These are phyloP conservation scores for Croton laevigatus DNA, from an alignment of 441 rosid species.

Conservation along the genomic window DNA sequence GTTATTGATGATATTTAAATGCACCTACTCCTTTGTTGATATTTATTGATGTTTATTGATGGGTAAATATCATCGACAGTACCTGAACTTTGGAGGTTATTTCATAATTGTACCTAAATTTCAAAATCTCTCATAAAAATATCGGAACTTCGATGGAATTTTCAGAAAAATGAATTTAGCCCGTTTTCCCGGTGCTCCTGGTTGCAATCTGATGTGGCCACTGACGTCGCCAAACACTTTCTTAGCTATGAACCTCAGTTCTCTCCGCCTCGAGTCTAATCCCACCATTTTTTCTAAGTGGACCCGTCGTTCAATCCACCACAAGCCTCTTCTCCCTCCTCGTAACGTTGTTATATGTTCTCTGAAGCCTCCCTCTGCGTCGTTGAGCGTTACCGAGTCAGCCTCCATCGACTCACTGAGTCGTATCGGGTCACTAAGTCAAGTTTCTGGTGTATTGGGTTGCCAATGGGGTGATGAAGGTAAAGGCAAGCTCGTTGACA, in stretches of 20 bases:
- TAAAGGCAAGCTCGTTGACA: constrained; percentile 95
- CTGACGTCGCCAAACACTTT: too few relatives aligned
- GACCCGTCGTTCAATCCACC: constrained; percentile 20
- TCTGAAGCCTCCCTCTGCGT: constrained; percentile 33
- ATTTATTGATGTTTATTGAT: too few relatives aligned
- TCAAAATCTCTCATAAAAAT: too few relatives aligned
- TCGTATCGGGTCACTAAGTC: constrained; percentile 72
- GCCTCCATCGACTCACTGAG: constrained; percentile 34
- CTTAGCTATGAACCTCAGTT: constrained; percentile 38
- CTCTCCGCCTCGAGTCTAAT: constrained; percentile 42
- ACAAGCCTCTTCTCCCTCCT: constrained; percentile 24
- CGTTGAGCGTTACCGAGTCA: constrained; percentile 48
- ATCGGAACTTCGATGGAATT: too few relatives aligned
- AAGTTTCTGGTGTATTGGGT: constrained; percentile 88
- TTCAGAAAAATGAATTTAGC: too few relatives aligned
- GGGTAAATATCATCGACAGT: too few relatives aligned
- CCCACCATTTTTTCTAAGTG: constrained; percentile 32
- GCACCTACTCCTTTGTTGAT: too few relatives aligned
- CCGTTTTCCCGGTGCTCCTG: too few relatives aligned
- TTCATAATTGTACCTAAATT: too few relatives aligned
- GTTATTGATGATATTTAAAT: too few relatives aligned
- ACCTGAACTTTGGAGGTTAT: too few relatives aligned
- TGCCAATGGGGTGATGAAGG: constrained; percentile 98
- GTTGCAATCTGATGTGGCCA: too few relatives aligned
- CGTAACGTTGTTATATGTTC: constrained; percentile 48